Conservation (phyloP, 2,329 filamentous ascomycete genomes). For the Neopestalotiopsis sp. region DNA sequence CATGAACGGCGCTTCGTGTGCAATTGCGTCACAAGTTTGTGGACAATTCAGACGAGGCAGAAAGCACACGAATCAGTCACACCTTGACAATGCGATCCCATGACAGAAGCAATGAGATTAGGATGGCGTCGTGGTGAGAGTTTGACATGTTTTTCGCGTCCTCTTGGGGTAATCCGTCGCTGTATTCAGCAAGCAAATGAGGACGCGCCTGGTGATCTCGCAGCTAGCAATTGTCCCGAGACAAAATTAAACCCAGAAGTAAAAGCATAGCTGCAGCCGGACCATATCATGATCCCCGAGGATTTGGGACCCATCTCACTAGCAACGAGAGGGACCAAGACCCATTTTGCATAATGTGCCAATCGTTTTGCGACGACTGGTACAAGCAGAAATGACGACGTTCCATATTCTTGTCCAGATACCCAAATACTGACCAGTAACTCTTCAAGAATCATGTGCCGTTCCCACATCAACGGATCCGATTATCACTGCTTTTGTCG, state of each 20-base stretch:
- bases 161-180: neutral
- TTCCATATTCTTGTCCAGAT: neutral
- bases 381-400: conserved; percentile 11
- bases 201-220: neutral
- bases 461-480: neutral
- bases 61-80: no score
- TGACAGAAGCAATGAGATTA: neutral
- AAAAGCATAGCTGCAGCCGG: neutral
- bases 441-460: neutral
- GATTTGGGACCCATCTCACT: conserved; percentile 10
- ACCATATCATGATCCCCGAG: neutral
- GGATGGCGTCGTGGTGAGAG: neutral
- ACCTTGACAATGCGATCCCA: no score
- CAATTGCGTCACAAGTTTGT: conserved; percentile 10
- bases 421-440: conserved; percentile 1
- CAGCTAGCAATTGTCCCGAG: neutral
- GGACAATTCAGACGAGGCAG: neutral
- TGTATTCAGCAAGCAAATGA: neutral
- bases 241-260: conserved; percentile 9
- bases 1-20: neutral
- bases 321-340: neutral
- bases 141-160: neutral
- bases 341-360: conserved; percentile 1
- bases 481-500: neutral
- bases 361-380: conserved; percentile 1